Evolutionary conservation across 75 land plant genomes (phyloP).

Genomic region (Ceratopteris richardii): DNA sequence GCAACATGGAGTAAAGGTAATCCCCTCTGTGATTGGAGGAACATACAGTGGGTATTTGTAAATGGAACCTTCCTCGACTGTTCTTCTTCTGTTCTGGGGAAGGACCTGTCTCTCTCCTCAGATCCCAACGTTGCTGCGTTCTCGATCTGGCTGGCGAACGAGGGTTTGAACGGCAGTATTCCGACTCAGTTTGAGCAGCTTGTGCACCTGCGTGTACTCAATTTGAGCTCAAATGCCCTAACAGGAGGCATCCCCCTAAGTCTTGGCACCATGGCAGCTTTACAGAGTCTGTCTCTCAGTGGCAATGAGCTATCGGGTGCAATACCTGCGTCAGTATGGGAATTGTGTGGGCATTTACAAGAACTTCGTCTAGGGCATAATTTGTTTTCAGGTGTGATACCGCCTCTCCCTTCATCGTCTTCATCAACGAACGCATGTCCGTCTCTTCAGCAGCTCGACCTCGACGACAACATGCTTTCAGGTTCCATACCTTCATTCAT

Average conservation of each 20-base stretch:
- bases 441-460: constrained; percentile 33
- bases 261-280: constrained; percentile 50
- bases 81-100: constrained; percentile 16
- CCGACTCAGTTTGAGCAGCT: constrained; percentile 49
- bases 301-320: constrained; percentile 42
- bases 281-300: constrained; percentile 38
- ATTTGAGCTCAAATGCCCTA: constrained; percentile 39
- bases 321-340: constrained; percentile 68
- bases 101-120: constrained; percentile 33
- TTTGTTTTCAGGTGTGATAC: constrained; percentile 40
- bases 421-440: constrained; percentile 34
- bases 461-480: constrained; percentile 39
- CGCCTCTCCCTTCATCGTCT: constrained; percentile 34
- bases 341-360: constrained; percentile 49
- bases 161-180: constrained; percentile 47
- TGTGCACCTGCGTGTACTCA: constrained; percentile 36
- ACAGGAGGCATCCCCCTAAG: constrained; percentile 45
- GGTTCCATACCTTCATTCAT: constrained; percentile 59
- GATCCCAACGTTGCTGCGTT: constrained; percentile 45
- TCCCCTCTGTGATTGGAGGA: constrained; percentile 66
- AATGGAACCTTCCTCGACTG: constrained; percentile 36
- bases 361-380: constrained; percentile 48
- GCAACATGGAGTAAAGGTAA: constrained; percentile 51
- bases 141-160: constrained; percentile 51
- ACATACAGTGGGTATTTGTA: constrained; percentile 40